phyloP scores from a whole-genome alignment of 208 protist species.

The Herpetomonas samuelpessoai region DNA sequence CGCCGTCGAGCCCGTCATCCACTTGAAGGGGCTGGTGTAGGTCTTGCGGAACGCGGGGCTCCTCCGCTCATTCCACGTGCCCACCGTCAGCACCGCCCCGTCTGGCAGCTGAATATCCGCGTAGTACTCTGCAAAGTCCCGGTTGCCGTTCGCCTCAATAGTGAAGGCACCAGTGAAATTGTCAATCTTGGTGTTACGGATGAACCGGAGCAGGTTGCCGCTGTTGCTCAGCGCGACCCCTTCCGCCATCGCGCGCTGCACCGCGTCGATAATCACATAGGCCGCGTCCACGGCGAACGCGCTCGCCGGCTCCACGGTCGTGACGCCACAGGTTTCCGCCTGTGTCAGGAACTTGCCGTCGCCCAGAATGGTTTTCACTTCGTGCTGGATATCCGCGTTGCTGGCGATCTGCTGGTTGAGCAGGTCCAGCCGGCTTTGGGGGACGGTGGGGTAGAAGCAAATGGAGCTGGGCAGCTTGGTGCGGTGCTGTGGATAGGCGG shows the following conservation, averaged over 20 bases:
- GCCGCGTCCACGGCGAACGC: constrained; percentile 80
- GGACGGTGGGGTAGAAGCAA: constrained; percentile 64
- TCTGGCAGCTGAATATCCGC: constrained; percentile 67
- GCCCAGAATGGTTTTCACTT: constrained; percentile 44
- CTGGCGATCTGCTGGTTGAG: constrained; percentile 38
- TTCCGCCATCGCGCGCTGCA: constrained; percentile 35
- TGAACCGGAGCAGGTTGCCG: constrained; percentile 34
- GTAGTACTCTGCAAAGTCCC: constrained; percentile 49
- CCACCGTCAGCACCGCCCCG: constrained; percentile 38
- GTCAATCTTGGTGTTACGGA: constrained; percentile 56
- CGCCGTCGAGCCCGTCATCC: constrained; percentile 62
- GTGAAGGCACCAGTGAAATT: constrained; percentile 59
- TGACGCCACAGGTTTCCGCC: constrained; percentile 41
- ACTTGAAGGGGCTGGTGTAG: constrained; percentile 33
- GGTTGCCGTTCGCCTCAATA: constrained; percentile 68
- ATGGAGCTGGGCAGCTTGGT: constrained; percentile 74
- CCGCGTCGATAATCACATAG: constrained; percentile 57
- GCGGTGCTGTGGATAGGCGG: constrained; percentile 26
- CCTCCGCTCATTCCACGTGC: constrained; percentile 47
- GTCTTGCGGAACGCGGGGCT: constrained; percentile 29
- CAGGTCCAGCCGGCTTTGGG: constrained; percentile 17
- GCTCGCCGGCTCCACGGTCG: constrained; percentile 24
- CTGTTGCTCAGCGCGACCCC: constrained; percentile 51
- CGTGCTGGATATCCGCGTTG: constrained; percentile 20
- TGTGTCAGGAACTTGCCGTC: constrained; percentile 61